A percentile compares a stretch with the other conserved stretches of the same genome.
Evolutionary conservation across 2,329 filamentous ascomycete species (phyloP).

Genomic region (Alternaria triticina): DNA sequence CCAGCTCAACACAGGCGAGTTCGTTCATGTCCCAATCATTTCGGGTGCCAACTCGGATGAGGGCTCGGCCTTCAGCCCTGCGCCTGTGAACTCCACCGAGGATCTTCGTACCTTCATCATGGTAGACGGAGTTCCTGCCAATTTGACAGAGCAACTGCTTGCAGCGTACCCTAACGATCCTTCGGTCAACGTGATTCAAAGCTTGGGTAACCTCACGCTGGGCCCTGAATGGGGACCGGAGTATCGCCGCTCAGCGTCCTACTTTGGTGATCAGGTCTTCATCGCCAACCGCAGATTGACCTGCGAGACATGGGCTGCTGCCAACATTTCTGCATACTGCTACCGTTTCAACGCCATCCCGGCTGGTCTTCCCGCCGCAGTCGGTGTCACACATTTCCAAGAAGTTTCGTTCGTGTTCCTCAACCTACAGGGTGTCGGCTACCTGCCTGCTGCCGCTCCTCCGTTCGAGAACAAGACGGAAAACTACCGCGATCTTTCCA

Average conservation of each 20-base stretch:
- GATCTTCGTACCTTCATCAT: conserved; percentile 57
- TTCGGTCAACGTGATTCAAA: conserved; percentile 34
- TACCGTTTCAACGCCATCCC: conserved; percentile 68
- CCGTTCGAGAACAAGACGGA: conserved; percentile 47
- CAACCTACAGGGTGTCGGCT: conserved; percentile 53
- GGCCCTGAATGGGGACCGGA: conserved; percentile 43
- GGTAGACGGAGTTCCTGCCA: conserved; percentile 31
- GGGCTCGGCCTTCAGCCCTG: conserved; percentile 63
- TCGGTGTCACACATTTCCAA: conserved; percentile 62
- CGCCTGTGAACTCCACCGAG: conserved; percentile 61
- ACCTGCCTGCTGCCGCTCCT: conserved; percentile 37
- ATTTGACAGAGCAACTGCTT: conserved; percentile 31
- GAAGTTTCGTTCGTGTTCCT: conserved; percentile 58
- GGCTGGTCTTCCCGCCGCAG: conserved; percentile 51
- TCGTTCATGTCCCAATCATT: conserved; percentile 69
- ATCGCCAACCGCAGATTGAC: conserved; percentile 63
- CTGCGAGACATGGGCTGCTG: conserved; percentile 58
- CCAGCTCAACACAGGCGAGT: conserved; percentile 63
- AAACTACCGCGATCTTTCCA: conserved; percentile 48
- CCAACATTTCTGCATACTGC: conserved; percentile 61
- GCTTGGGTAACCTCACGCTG: conserved; percentile 25
- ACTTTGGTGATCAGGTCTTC: conserved; percentile 61
- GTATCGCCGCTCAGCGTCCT: conserved; percentile 61
- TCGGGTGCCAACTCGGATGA: conserved; percentile 71
- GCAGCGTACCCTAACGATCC: conserved; percentile 39